Evolutionary conservation across 352 stramenopile genomes (phyloP), one percentile per base, ranked within the genome.

Genomic region (Globisporangium parvum): DNA sequence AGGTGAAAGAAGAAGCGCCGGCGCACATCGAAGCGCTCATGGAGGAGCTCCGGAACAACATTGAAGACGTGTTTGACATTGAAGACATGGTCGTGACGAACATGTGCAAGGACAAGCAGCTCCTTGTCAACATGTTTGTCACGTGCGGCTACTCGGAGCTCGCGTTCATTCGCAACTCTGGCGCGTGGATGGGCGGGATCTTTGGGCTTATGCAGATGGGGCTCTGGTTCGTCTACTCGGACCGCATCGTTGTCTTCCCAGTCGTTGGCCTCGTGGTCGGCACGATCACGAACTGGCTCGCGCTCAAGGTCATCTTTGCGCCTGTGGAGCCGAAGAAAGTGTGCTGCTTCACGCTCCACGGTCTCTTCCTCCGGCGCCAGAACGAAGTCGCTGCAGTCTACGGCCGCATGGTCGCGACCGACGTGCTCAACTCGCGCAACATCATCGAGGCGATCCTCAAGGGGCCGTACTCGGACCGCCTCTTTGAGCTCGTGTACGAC

Each of bases 241-340:
- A 89, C 53, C 80, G 69, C 15, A 88, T 93, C 53, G 80, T 95
- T 14, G 78, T 91, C 10, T 95, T 97, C 51, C 91, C 91, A 1
- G 88, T 96, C 18, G 75, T 96, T n/a, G 96, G 96, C 21, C 69
- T 96, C 17, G 86, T 99, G 40, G 96, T 99, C 8, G 96, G 96
- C 14, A 90, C 96, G 12, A 87, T 98, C 33, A 99, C 96, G n/a
- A 98, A 98, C 66, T 98, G 91, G 89, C 75, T 99, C 33, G 91
- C 89, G 51, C 65, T 97, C 28, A 94, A 96, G 61, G 93, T 96
- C 77, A 96, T 97, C 53, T 97, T 97, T 63, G 75, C 94, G 59
- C 91, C 91, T 0, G 80, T 97, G 46, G 80, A 97, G 40, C 89
- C 91, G 8, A 80, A 75, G 21, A 88, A 80, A 51, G 73, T 97